phyloP scores from a whole-genome alignment of 768 basidiomycete genomes.

The Lyophyllum semitale region DNA sequence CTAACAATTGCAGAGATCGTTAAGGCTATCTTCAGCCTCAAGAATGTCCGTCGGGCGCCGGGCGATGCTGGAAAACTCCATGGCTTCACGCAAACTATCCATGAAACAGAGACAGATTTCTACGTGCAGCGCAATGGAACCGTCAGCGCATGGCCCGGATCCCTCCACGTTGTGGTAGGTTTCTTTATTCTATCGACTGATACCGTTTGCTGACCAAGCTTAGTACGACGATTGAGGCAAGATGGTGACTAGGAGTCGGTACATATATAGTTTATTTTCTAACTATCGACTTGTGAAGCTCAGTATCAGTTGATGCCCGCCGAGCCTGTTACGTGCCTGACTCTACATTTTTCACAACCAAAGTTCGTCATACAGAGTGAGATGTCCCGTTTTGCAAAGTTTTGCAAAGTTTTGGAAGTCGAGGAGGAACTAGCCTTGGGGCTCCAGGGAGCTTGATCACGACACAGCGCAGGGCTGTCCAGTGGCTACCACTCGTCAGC shows the following conservation, averaged over 20 bases:
- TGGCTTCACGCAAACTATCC: conserved; percentile 28
- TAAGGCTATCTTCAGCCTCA: conserved; percentile 42
- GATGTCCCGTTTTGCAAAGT: background rate
- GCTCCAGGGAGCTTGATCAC: background rate
- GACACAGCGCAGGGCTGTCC: background rate
- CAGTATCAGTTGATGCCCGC: no score
- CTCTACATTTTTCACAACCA: background rate
- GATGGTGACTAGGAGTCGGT: background rate
- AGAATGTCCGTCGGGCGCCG: conserved; percentile 48
- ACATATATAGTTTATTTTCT: background rate
- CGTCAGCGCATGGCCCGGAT: conserved; percentile 38
- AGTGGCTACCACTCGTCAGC: background rate
- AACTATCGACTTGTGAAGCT: no score
- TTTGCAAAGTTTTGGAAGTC: background rate
- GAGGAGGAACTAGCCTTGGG: background rate
- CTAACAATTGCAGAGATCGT: conserved; percentile 44
- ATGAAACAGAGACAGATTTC: conserved; percentile 38
- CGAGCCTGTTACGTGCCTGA: no score
- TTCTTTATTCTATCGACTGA: background rate
- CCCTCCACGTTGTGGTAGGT: conserved; percentile 34
- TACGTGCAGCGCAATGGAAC: conserved; percentile 34
- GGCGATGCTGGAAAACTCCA: conserved; percentile 42
- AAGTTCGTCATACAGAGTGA: background rate
- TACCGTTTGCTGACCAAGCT: background rate
- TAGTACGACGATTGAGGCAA: background rate